Base-by-base conservation (phyloP, 345 rosid genomes). In the Acer campestre region DNA sequence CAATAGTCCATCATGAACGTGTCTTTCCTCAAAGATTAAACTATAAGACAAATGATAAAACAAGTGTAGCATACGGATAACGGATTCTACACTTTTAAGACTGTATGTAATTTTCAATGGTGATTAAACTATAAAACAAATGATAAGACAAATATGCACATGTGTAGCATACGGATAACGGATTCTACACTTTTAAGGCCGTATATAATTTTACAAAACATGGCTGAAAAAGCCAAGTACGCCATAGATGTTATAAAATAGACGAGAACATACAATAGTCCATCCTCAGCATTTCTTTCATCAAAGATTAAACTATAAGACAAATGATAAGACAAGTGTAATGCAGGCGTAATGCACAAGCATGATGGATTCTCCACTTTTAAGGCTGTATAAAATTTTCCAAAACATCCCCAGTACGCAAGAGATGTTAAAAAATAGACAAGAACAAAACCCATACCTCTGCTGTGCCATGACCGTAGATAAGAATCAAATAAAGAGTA, bases 401-500 rank as follows among this genome's bases (percentile, higher is more conserved):
- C 25, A 73, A 9, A 17, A 62, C 46, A 42, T 42, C 2, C 46
- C 46, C 16, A 64, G 14, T 64, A 64, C 44, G 48, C 46, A 22
- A 35, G 16, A 68, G 14, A 40, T 63, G 55, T 1, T 27, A 17
- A 29, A 38, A 46, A 75, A 75, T 16, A 55, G 48, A 48, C 18
- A 70, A 73, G 44, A 64, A 68, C 3, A 23, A 27, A 66, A 40
- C 64, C 63, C 79, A 63, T 88, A 94, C 99, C 99, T 94, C 99
- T 18, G 90, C 74, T 13, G 94, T 91, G 82, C 87, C 94, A 85
- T 93, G 91, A 76, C 97, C 98, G 74, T 89, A 97, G 66, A 85
- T 84, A 75, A 97, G 90, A 82, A 90, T 89, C 86, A 91, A 78
- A 85, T 94, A 87, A 63, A 97, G 92, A 1, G 98, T 97, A 84